A percentile compares a stretch with the other conserved stretches of the same genome.
Evolutionary conservation across 2,329 filamentous ascomycete genomes (phyloP).

Genomic region (Xylariaceae sp.): DNA sequence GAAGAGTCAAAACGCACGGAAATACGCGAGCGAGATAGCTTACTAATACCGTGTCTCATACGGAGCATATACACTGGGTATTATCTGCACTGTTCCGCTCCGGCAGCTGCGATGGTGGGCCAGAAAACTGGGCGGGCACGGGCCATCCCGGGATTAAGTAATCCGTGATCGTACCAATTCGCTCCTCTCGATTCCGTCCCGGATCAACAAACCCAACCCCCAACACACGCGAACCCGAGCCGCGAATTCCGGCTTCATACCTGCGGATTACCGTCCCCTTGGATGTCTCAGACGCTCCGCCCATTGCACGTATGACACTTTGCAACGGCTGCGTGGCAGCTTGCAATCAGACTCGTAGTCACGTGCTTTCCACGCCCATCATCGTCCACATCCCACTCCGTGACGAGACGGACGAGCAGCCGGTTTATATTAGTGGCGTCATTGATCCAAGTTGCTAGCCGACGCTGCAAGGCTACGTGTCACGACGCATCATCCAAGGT

Average conservation of each 20-base stretch:
- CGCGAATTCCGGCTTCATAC: not conserved
- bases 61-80: too few species aligned
- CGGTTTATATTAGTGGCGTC: not conserved
- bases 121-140: slow-evolving; percentile 5
- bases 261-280: not conserved
- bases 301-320: not conserved
- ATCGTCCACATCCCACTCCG: not conserved
- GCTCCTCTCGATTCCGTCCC: not conserved
- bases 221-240: not conserved
- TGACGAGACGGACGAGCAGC: slow-evolving; percentile 2
- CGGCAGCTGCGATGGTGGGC: too few species aligned
- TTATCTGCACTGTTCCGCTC: too few species aligned
- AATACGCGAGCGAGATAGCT: too few species aligned
- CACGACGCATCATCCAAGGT: slow-evolving; percentile 3
- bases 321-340: not conserved
- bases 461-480: slow-evolving; percentile 16
- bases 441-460: slow-evolving; percentile 1
- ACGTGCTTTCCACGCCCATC: not conserved
- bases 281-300: not conserved
- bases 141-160: slow-evolving; percentile 3
- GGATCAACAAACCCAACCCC: not conserved
- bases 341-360: not conserved
- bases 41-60: too few species aligned
- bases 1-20: too few species aligned
- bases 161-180: not conserved